Evolutionary conservation across 768 basidiomycete genomes (phyloP).

Genomic region (Suillus placidus): DNA sequence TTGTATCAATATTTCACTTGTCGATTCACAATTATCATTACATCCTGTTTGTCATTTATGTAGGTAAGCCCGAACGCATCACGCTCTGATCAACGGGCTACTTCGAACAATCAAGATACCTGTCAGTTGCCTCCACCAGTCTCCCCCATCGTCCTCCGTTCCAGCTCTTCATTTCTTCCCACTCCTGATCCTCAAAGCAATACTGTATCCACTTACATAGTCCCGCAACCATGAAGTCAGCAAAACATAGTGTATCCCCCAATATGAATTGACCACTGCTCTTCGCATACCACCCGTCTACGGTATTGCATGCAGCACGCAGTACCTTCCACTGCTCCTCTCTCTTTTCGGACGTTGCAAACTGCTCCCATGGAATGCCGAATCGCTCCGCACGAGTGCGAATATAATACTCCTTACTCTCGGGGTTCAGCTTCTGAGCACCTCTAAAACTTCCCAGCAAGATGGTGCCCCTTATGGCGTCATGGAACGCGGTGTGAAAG

Average conservation of each 20-base stretch:
- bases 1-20: conserved; percentile 27
- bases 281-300: conserved; percentile 18
- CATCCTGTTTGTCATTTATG: background rate
- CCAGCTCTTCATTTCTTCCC: conserved; percentile 9
- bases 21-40: background rate
- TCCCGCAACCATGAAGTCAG: conserved; percentile 26
- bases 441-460: conserved; percentile 28
- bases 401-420: conserved; percentile 43
- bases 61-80: background rate
- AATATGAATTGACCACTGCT: conserved; percentile 7
- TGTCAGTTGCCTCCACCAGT: conserved; percentile 21
- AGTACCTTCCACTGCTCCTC: conserved; percentile 41
- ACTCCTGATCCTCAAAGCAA: conserved; percentile 17
- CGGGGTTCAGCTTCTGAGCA: conserved; percentile 31
- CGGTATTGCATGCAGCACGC: conserved; percentile 32
- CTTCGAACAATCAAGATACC: conserved; percentile 17
- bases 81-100: background rate
- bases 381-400: conserved; percentile 36
- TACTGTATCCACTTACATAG: conserved; percentile 18
- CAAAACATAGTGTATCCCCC: conserved; percentile 21
- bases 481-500: conserved; percentile 24
- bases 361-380: conserved; percentile 42
- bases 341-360: conserved; percentile 28
- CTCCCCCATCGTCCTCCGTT: conserved; percentile 17
- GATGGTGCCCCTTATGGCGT: conserved; percentile 11